Base-by-base conservation (phyloP, 495 filamentous ascomycete species). In the Podospora australis region DNA sequence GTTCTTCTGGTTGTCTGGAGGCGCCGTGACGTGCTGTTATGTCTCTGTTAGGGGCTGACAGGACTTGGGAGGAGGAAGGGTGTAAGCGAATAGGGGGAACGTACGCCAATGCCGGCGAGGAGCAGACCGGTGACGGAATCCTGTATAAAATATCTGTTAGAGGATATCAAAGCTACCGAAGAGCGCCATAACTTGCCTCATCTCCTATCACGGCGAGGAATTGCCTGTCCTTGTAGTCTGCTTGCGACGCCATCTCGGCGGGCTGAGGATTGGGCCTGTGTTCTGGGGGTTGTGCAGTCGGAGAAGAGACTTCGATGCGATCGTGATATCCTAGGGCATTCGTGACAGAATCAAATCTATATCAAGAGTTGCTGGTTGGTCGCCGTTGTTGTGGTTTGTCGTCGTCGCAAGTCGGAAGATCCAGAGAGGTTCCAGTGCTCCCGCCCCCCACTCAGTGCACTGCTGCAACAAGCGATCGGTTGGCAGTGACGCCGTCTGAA, bases 201-300 rank as follows among this genome's bases (percentile, higher is more conserved):
- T 99, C 94, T 28, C 90, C 91, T 58, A 99, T 97, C 23, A 97
- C 90, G 40, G 92, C 94, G 42, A 97, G 79, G 71, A 99, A 95
- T 66, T 97, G 85, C 54, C 94, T 80, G 69, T 96, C 88, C 72
- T 95, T 87, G 69, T 82, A 85, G 41, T 78, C 74, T 35, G 79
- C 75, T 16, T 80, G 67, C 22, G 78, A 71, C 52, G 78, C 64
- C 62, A 82, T 79, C 20, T 14, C 43, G 29, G 14, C 38, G 25
- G 16, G 35, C n/a, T n/a, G 7, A 6, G 23, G 9, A 25, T 39
- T 17, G 17, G 13, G 30, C 5, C 22, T 20, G 38, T 11, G 38
- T 4, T 8, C 4, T 36, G 8, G 19, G 19, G 17, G 38, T 40
- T 19, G 19, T n/a, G 13, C 22, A 20, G 13, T 13, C 8, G 16